Evolutionary conservation across 345 rosid genomes (phyloP).

Genomic region (Acer negundo): DNA sequence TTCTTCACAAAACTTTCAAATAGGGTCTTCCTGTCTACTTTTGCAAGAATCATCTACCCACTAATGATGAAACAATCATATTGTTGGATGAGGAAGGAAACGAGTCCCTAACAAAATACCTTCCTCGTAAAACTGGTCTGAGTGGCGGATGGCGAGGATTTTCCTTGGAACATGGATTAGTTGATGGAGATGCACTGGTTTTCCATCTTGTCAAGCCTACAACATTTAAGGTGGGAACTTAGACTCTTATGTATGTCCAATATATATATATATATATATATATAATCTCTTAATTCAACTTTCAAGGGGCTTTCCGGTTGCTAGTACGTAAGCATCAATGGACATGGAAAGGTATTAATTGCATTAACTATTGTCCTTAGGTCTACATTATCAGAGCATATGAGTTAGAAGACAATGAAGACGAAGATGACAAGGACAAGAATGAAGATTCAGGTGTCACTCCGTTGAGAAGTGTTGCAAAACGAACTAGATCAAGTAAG

Average conservation of each 20-base stretch:
- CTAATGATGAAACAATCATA: conserved; percentile 31
- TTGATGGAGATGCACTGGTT: conserved; percentile 49
- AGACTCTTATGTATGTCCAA: not conserved
- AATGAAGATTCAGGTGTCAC: not conserved
- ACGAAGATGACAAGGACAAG: not conserved
- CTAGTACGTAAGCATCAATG: not conserved
- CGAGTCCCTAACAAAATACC: conserved; percentile 41
- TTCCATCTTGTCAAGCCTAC: conserved; percentile 43
- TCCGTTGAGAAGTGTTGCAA: not conserved
- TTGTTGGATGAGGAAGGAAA: conserved; percentile 45
- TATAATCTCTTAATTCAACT: not conserved
- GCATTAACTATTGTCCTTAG: conserved; percentile 16
- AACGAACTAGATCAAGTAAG: conserved; percentile 1
- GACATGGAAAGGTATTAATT: not conserved
- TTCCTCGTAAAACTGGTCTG: conserved; percentile 40
- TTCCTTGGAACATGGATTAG: conserved; percentile 44
- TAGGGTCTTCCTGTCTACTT: conserved; percentile 67
- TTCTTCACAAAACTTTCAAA: not conserved
- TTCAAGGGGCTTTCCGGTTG: not conserved
- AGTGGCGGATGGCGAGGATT: conserved; percentile 67
- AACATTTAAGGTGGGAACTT: conserved; percentile 37
- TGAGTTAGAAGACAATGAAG: conserved; percentile 1
- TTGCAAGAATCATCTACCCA: conserved; percentile 57
- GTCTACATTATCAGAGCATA: conserved; percentile 45
- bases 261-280: too few relatives aligned